A percentile compares a stretch with the other conserved stretches of the same genome.
Conservation (phyloP, 768 basidiomycete species). For the Melanogaster broomeanus region DNA sequence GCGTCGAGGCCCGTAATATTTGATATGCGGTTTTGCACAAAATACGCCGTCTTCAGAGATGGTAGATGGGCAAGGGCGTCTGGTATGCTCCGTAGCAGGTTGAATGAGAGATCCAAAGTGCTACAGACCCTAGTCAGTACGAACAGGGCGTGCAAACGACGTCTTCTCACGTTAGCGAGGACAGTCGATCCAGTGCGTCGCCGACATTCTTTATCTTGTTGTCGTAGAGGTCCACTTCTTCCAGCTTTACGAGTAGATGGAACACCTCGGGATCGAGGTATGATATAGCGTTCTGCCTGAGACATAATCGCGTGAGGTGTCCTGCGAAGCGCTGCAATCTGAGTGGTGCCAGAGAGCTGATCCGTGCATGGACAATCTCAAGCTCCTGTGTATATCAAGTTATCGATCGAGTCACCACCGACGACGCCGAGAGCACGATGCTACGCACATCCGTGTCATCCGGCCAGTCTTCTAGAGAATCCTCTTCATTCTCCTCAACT, state of each 20-base stretch:
- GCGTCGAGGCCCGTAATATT: constrained; percentile 69
- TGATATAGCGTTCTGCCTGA: constrained; percentile 84
- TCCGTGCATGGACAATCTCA: constrained; percentile 79
- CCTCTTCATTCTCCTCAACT: constrained; percentile 50
- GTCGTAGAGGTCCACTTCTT: constrained; percentile 95
- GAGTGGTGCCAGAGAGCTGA: constrained; percentile 68
- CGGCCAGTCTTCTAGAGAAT: constrained; percentile 77
- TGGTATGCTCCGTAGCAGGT: constrained; percentile 75
- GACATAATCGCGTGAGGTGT: constrained; percentile 71
- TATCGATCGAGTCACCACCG: background rate
- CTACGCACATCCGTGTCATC: constrained; percentile 77
- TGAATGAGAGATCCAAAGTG: constrained; percentile 92
- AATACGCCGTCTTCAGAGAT: constrained; percentile 78
- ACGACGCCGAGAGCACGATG: background rate
- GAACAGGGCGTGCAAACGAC: background rate
- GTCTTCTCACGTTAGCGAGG: constrained; percentile 53
- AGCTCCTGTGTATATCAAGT: constrained; percentile 59
- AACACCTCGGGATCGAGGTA: constrained; percentile 75
- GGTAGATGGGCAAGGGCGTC: constrained; percentile 58
- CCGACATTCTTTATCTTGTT: constrained; percentile 84
- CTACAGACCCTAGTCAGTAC: constrained; percentile 39
- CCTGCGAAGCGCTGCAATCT: constrained; percentile 71
- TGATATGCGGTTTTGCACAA: constrained; percentile 95
- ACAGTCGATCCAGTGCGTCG: constrained; percentile 59
- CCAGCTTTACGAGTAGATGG: constrained; percentile 60